Evolutionary conservation across 768 basidiomycete species (phyloP).

Genomic region (Russula abietina): DNA sequence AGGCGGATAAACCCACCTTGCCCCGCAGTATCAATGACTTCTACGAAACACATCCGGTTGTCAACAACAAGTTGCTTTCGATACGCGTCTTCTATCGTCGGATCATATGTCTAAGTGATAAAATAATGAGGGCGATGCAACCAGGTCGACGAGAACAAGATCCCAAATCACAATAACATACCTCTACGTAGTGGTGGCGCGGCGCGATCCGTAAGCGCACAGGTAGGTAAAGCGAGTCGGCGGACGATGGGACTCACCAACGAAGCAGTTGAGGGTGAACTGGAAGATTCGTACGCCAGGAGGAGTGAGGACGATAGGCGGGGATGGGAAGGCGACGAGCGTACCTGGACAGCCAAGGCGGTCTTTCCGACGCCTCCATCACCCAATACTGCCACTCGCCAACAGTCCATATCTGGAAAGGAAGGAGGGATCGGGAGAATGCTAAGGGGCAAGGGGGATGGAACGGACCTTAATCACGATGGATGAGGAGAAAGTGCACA

Average conservation of each 20-base stretch:
- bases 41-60: constrained; percentile 91
- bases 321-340: constrained; percentile 29
- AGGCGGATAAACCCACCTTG: constrained; percentile 59
- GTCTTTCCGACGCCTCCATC: constrained; percentile 99
- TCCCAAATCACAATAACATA: constrained; percentile 30
- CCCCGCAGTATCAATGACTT: constrained; percentile 95
- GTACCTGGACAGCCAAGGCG: constrained; percentile 88
- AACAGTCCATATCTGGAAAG: constrained; percentile 71
- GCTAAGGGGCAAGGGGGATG: background rate
- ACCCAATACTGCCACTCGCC: constrained; percentile 93
- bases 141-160: constrained; percentile 17
- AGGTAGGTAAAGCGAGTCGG: background rate
- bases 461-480: constrained; percentile 22
- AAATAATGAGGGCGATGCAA: constrained; percentile 6
- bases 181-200: constrained; percentile 43
- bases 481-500: constrained; percentile 14
- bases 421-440: constrained; percentile 10
- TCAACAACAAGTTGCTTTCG: constrained; percentile 92
- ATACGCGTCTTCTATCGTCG: constrained; percentile 98
- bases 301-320: background rate
- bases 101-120: constrained; percentile 78
- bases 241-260: constrained; percentile 53
- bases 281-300: constrained; percentile 31
- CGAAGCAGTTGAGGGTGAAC: constrained; percentile 96
- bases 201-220: constrained; percentile 17